Conservation (phyloP, 352 stramenopile genomes). For the Poterioochromonas sp. region DNA sequence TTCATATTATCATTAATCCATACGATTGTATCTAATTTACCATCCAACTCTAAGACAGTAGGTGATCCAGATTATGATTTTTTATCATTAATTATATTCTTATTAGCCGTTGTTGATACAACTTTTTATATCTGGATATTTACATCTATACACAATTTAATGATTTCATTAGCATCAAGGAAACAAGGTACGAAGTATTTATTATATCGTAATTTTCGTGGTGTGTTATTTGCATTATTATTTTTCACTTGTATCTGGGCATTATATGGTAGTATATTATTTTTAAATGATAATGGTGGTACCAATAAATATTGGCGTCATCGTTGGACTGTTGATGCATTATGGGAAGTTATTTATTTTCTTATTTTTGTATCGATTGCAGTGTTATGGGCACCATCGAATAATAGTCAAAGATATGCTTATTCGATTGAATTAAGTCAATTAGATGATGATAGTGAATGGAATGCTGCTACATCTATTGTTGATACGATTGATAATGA, state of each 20-base stretch:
- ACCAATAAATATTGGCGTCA: constrained; percentile 1
- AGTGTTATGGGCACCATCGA: constrained; percentile 18
- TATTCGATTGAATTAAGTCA: constrained; percentile 2
- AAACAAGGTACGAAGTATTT: constrained; percentile 9
- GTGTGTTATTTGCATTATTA: not conserved
- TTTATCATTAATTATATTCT: not conserved
- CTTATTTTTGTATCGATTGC: constrained; percentile 18
- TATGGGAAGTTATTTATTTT: constrained; percentile 24
- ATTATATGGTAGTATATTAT: not conserved
- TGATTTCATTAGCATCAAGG: not conserved
- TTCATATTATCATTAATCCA: constrained; percentile 35
- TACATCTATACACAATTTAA: constrained; percentile 23
- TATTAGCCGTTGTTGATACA: constrained; percentile 12
- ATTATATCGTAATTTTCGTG: constrained; percentile 23
- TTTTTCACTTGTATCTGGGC: not conserved
- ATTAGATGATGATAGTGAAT: constrained; percentile 22
- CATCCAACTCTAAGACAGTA: not conserved
- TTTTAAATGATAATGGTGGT: not conserved
- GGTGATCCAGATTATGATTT: constrained; percentile 3
- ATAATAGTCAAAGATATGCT: constrained; percentile 22
- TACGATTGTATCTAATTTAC: not conserved
- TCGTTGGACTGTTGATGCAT: constrained; percentile 23
- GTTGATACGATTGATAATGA: not conserved
- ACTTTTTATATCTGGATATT: constrained; percentile 32
- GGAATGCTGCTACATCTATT: not conserved